These are phyloP conservation scores for Paralagenidium karlingii DNA, from an alignment of 352 stramenopile genomes.

Conservation along the genomic window DNA sequence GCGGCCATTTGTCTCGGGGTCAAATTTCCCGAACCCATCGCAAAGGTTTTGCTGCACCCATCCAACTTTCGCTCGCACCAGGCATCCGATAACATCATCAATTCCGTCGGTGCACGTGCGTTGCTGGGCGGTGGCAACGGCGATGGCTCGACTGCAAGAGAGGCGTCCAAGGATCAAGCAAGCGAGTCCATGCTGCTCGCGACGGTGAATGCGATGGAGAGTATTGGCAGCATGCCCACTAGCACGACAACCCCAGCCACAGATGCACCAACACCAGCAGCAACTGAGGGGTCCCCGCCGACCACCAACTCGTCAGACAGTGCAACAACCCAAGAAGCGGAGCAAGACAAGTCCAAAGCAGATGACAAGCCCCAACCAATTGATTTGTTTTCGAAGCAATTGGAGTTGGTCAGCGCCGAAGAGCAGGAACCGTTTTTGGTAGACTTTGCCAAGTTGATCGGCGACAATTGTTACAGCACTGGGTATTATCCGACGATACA, in stretches of 20 bases:
- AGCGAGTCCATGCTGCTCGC: constrained; percentile 5
- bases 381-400: constrained; percentile 40
- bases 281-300: background rate
- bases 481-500: constrained; percentile 59
- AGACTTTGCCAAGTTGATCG: constrained; percentile 51
- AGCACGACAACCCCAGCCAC: background rate
- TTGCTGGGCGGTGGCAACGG: too few relatives aligned
- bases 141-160: too few relatives aligned
- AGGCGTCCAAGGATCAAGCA: constrained; percentile 3
- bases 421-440: constrained; percentile 75
- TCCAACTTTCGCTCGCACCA: constrained; percentile 80
- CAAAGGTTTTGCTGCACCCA: constrained; percentile 55
- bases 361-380: too few relatives aligned
- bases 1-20: constrained; percentile 74
- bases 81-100: constrained; percentile 76
- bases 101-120: constrained; percentile 48
- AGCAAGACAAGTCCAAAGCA: background rate
- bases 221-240: too few relatives aligned
- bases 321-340: background rate
- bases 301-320: background rate
- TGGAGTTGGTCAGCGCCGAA: constrained; percentile 40
- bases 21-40: constrained; percentile 53
- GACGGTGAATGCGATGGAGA: constrained; percentile 4
- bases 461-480: constrained; percentile 71
- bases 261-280: background rate